A percentile compares a stretch with the other conserved stretches of the same genome.
Conservation (phyloP, 306 rosid species). For the Fragaria vesca region DNA sequence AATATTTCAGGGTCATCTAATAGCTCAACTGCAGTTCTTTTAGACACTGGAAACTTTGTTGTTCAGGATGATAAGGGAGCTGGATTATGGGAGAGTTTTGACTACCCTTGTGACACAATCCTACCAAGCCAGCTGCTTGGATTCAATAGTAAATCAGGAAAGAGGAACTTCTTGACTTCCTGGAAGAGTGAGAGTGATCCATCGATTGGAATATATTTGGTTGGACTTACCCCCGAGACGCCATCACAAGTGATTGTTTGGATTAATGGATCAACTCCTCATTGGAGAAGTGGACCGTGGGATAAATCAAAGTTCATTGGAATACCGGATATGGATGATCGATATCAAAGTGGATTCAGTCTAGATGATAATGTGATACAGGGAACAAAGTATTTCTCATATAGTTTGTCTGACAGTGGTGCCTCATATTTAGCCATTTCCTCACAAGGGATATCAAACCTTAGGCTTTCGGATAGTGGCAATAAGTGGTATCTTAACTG, state of each 20-base stretch:
- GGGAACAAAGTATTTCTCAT: constrained; percentile 30
- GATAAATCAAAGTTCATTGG: constrained; percentile 36
- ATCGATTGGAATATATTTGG: constrained; percentile 33
- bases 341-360: constrained; percentile 30
- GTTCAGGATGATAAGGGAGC: not conserved
- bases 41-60: constrained; percentile 27
- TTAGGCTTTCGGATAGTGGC: no score
- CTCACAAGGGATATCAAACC: not conserved
- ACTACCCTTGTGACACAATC: constrained; percentile 33
- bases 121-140: constrained; percentile 33
- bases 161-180: constrained; percentile 31
- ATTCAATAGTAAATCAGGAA: constrained; percentile 30
- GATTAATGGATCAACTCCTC: constrained; percentile 31
- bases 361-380: constrained; percentile 20
- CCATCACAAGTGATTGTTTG: constrained; percentile 41
- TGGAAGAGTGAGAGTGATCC: constrained; percentile 44
- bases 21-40: constrained; percentile 31
- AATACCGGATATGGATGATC: constrained; percentile 30
- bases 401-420: not conserved
- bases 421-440: not conserved
- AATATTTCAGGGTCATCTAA: not conserved
- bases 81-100: constrained; percentile 43
- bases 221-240: constrained; percentile 16
- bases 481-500: not conserved
- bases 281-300: constrained; percentile 27